Evolutionary conservation across 257 asterid species (phyloP).

Genomic region (Ilex asprella): DNA sequence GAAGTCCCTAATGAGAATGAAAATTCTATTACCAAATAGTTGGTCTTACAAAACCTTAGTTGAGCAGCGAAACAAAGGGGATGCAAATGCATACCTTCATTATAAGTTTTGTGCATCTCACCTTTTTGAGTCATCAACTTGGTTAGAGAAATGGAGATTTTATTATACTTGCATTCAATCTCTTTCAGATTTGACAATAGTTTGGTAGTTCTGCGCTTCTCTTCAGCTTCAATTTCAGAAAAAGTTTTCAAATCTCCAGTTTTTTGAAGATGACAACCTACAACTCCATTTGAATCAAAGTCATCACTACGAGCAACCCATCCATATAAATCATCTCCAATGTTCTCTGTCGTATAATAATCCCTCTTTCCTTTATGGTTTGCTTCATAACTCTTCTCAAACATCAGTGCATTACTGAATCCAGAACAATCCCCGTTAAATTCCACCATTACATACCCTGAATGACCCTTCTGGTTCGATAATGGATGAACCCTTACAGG

Average conservation of each 20-base stretch:
- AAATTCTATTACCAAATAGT: too few relatives aligned
- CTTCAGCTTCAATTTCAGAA: slow-evolving; percentile 48
- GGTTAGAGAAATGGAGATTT: slow-evolving; percentile 36
- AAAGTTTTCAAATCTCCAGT: slow-evolving; percentile 76
- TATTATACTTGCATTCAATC: slow-evolving; percentile 50
- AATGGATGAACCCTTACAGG: slow-evolving; percentile 56
- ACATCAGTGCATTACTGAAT: slow-evolving; percentile 58
- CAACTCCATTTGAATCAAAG: slow-evolving; percentile 27
- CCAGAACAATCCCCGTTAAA: slow-evolving; percentile 77
- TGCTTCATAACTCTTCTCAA: slow-evolving; percentile 70
- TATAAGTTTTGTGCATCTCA: slow-evolving; percentile 42
- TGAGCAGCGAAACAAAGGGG: too few relatives aligned
- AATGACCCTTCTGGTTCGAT: slow-evolving; percentile 57
- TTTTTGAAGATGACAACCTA: slow-evolving; percentile 62
- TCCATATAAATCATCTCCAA: slow-evolving; percentile 50
- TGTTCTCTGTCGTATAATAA: slow-evolving; percentile 32
- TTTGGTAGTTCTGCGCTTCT: slow-evolving; percentile 36
- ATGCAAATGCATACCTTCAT: slow-evolving; percentile 38
- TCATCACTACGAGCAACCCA: slow-evolving; percentile 90
- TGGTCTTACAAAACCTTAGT: too few relatives aligned
- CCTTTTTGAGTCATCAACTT: slow-evolving; percentile 58
- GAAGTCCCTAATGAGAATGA: too few relatives aligned
- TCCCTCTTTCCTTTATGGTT: slow-evolving; percentile 58
- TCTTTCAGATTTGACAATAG: slow-evolving; percentile 49
- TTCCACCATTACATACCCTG: slow-evolving; percentile 68